A percentile compares a stretch with the other conserved stretches of the same genome.
Evolutionary conservation across 2,329 filamentous ascomycete genomes (phyloP).

Genomic region (Pezicula rhizophila): DNA sequence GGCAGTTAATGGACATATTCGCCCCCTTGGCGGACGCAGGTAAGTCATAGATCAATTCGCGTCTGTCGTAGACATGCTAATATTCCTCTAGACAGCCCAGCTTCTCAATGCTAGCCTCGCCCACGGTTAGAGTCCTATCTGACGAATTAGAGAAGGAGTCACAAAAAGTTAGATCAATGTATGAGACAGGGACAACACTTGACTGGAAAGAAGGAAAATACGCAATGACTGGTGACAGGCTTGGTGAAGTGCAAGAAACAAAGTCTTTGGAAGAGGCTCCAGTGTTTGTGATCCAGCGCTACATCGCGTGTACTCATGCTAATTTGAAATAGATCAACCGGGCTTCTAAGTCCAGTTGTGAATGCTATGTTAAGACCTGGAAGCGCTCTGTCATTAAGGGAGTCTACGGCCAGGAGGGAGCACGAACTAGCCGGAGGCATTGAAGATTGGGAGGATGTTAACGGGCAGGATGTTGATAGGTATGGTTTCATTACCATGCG

Average conservation of each 20-base stretch:
- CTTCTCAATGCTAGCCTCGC: constrained; percentile 21
- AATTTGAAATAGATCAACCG: constrained; percentile 13
- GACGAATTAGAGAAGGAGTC: constrained; percentile 27
- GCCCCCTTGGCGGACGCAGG: constrained; percentile 18
- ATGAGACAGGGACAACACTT: constrained; percentile 20
- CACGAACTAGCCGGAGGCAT: constrained; percentile 51
- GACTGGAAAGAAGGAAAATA: constrained; percentile 21
- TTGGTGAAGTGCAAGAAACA: constrained; percentile 4
- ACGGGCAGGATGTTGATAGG: constrained; percentile 56
- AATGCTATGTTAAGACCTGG: constrained; percentile 13
- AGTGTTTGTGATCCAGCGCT: background rate
- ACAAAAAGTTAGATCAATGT: constrained; percentile 29
- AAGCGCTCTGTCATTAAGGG: constrained; percentile 21
- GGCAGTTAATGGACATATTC: constrained; percentile 18
- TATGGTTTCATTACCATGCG: constrained; percentile 59
- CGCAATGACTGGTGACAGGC: constrained; percentile 5
- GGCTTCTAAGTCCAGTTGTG: constrained; percentile 11
- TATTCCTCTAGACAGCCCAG: constrained; percentile 19
- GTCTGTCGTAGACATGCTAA: constrained; percentile 7
- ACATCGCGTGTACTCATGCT: constrained; percentile 7
- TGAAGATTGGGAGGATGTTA: constrained; percentile 62
- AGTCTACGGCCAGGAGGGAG: constrained; percentile 14
- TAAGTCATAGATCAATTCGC: constrained; percentile 6
- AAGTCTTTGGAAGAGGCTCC: constrained; percentile 3
- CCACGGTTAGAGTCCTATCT: constrained; percentile 19